These are phyloP conservation scores for Neurospora sp. DNA, from an alignment of 495 filamentous ascomycete species.

Conservation along the genomic window DNA sequence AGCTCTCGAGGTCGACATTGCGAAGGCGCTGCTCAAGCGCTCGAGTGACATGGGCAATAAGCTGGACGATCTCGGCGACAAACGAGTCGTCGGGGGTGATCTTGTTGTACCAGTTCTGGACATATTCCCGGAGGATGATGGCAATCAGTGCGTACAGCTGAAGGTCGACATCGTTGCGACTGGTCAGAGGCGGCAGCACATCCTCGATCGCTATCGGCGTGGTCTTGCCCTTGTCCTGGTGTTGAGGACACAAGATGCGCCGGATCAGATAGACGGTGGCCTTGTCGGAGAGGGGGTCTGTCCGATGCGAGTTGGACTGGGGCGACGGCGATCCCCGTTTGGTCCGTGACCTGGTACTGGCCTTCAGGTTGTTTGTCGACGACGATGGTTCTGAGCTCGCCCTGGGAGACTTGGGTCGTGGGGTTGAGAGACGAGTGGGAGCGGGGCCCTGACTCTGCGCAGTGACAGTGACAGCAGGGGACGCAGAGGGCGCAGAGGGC, in stretches of 20 bases:
- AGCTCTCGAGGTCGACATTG: conserved; percentile 67
- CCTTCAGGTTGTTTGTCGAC: background rate
- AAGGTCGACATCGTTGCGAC: conserved; percentile 82
- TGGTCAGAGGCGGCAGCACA: conserved; percentile 81
- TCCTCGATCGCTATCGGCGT: conserved; percentile 51
- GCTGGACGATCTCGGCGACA: conserved; percentile 73
- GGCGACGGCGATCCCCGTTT: conserved; percentile 18
- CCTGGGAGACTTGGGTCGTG: conserved; percentile 16
- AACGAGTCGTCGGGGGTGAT: conserved; percentile 85
- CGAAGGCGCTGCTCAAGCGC: conserved; percentile 77
- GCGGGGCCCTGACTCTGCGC: conserved; percentile 8
- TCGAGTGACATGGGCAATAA: conserved; percentile 83
- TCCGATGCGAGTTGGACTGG: conserved; percentile 16
- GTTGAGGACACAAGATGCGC: conserved; percentile 38
- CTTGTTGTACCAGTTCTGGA: conserved; percentile 84
- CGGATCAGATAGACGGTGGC: conserved; percentile 43
- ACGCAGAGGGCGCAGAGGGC: background rate
- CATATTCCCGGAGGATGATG: conserved; percentile 77
- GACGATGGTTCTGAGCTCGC: background rate
- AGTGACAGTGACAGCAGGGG: conserved; percentile 9
- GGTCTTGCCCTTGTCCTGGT: conserved; percentile 35
- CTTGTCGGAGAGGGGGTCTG: conserved; percentile 40
- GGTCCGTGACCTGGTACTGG: background rate
- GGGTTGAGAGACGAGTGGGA: conserved; percentile 18
- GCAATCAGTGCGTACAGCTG: conserved; percentile 89